Conservation (phyloP, 345 rosid genomes). For the Passiflora organensis region DNA sequence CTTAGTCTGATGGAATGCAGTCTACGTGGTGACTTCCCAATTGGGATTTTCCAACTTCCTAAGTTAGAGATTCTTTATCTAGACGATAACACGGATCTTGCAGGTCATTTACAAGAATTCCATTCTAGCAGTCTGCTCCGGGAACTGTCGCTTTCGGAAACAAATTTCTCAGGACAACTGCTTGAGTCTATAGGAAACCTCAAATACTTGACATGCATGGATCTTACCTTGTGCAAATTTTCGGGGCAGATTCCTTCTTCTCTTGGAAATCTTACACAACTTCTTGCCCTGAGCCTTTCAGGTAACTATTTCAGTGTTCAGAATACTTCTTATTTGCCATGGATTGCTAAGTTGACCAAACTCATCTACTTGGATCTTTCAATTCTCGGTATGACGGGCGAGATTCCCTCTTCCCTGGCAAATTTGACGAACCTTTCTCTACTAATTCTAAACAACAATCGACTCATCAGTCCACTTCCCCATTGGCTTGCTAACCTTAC, state of each 20-base stretch:
- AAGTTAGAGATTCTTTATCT: too few relatives aligned
- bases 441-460: constrained; percentile 6
- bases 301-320: background rate
- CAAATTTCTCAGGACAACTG: too few relatives aligned
- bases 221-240: background rate
- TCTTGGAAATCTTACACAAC: constrained; percentile 2
- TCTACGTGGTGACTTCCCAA: too few relatives aligned
- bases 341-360: background rate
- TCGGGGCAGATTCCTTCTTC: constrained; percentile 2
- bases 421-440: background rate
- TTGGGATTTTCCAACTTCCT: too few relatives aligned
- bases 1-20: background rate
- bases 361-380: background rate
- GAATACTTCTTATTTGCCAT: background rate
- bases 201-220: too few relatives aligned
- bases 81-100: too few relatives aligned
- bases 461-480: constrained; percentile 7
- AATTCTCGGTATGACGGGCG: constrained; percentile 12
- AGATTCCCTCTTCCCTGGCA: constrained; percentile 11
- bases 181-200: too few relatives aligned
- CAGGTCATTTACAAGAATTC: too few relatives aligned
- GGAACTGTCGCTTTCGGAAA: too few relatives aligned
- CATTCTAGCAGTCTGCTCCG: too few relatives aligned
- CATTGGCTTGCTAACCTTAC: background rate
- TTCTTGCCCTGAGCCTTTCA: background rate